Evolutionary conservation across 1,284 basidiomycete genomes (phyloP).

Genomic region (Trametes pubescens): DNA sequence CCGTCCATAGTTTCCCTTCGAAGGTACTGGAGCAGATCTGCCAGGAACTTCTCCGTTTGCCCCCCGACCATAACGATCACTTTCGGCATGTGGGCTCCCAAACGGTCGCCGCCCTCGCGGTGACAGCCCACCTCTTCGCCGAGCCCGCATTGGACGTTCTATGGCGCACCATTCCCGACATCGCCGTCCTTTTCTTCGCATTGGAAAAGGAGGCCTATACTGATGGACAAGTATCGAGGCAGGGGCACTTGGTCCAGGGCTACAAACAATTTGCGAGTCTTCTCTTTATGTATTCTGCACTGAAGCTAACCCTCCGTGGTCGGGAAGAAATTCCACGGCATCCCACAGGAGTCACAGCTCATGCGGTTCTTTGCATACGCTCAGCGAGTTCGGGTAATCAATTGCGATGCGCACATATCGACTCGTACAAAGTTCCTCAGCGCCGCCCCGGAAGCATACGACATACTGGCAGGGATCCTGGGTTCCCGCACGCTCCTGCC

Average conservation of each 20-base stretch:
- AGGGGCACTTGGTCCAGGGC: too few species aligned
- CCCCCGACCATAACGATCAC: too few species aligned
- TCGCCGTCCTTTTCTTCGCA: not conserved
- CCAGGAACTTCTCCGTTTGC: too few species aligned
- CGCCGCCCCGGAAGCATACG: not conserved
- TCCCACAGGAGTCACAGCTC: too few species aligned
- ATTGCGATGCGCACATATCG: not conserved
- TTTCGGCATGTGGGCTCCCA: not conserved
- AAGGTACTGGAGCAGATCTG: too few species aligned
- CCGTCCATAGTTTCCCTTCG: too few species aligned
- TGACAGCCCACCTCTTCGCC: not conserved
- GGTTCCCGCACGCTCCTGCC: not conserved
- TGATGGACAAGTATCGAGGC: too few species aligned
- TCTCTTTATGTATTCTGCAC: too few species aligned
- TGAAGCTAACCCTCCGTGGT: too few species aligned
- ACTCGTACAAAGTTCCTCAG: not conserved
- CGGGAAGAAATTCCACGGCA: too few species aligned
- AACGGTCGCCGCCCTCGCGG: not conserved
- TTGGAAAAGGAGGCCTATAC: not conserved
- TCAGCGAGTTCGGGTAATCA: not conserved
- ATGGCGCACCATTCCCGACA: not conserved
- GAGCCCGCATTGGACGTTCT: slow-evolving; percentile 1
- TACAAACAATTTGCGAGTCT: too few species aligned
- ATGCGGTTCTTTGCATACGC: not conserved
- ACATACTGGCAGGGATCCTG: not conserved